These are phyloP conservation scores for Cyclotella atomus DNA, from an alignment of 108 stramenopile species.

Conservation along the genomic window DNA sequence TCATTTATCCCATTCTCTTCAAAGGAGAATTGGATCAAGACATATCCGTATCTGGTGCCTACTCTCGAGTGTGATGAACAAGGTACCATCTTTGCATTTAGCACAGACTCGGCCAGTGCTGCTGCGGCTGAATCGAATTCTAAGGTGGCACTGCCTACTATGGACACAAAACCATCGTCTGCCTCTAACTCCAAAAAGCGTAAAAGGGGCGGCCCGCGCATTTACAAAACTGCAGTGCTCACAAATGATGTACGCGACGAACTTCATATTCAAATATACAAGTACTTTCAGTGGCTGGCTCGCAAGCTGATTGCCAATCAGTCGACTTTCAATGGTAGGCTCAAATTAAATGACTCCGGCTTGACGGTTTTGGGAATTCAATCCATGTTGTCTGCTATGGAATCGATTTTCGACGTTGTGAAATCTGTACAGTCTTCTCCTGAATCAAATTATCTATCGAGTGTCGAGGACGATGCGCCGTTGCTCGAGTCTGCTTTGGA, in stretches of 20 bases:
- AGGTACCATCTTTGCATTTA: not conserved
- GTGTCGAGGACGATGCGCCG: not conserved
- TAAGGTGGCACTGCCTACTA: not conserved
- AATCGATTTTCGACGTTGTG: not conserved
- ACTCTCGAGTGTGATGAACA: not conserved
- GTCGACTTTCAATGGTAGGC: not conserved
- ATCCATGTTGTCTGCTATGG: not conserved
- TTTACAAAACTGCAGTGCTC: not conserved
- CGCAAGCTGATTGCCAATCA: not conserved
- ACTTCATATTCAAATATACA: slow-evolving; percentile 12
- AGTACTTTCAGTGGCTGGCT: not conserved
- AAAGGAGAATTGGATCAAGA: not conserved
- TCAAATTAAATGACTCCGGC: not conserved
- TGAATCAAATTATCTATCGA: no score
- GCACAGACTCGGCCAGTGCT: not conserved
- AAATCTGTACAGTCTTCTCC: not conserved
- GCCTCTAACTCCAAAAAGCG: not conserved
- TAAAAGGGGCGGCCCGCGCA: slow-evolving; percentile 1
- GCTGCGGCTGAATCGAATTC: not conserved
- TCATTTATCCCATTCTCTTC: slow-evolving; percentile 6
- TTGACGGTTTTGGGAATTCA: not conserved
- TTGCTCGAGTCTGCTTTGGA: slow-evolving; percentile 1
- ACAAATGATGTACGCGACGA: slow-evolving; percentile 8
- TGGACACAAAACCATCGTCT: no score
- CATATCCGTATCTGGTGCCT: not conserved